Base-by-base conservation (phyloP, 1,284 basidiomycete species). In the Pseudozyma hubeiensis region DNA sequence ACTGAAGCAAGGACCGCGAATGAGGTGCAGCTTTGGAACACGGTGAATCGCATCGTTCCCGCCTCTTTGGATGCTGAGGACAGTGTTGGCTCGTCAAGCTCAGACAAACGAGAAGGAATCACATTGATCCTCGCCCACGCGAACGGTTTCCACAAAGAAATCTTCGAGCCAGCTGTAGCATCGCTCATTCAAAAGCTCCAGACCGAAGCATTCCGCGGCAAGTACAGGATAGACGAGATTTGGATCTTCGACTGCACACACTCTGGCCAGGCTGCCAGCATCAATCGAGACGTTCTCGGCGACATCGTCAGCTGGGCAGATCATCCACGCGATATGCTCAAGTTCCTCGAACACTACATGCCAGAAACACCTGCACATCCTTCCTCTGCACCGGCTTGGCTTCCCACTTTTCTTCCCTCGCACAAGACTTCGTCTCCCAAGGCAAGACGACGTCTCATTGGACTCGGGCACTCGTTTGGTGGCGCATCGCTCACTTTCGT, bases 71-170 rank as follows among this genome's bases (percentile, higher is more conserved):
- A 62, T 6, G n/a, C 58, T 17, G 67, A 71, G 34, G 24, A 49
- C 40, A 17, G 41, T 19, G 19, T 45, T 17, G 37, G 24, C 34
- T 17, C 55, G 5, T 13, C 51, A 1, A 30, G 19, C 10, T 47
- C 62, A 19, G 59, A 64, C 29, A 24, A 56, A 3, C 46, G 56
- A 35, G 24, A 76, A 41, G 61, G 64, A 4, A 43, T 91, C 40
- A 93, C 91, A 0, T 85, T 94, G 41, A 88, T 94, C 65, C 85
- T 91, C 45, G 88, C 88, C 8, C 92, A 93, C 79, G 92, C 91
- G 1, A 93, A 91, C 82, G 92, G 93, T 8, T 90, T 94, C 75
- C 89, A 89, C 68, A 93, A 93, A 84, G 91, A 93, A 88, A 89
- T 87, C 34, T 93, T 90, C 89, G 90, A 92, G 78, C 88, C 90